phyloP scores from a whole-genome alignment of 257 asterid species.

The Nicotiana obtusifolia region DNA sequence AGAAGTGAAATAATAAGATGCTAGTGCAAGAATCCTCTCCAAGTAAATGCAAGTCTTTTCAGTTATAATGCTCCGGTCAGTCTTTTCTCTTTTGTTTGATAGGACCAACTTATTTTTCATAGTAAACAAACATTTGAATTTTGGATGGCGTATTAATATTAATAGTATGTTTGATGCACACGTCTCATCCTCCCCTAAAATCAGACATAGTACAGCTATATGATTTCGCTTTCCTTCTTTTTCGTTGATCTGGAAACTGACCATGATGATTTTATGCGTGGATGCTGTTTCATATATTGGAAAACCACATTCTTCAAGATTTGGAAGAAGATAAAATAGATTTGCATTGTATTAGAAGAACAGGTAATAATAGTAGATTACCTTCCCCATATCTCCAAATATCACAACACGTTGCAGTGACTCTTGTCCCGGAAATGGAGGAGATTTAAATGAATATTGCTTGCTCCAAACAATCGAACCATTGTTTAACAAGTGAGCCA shows the following conservation, averaged over 20 bases:
- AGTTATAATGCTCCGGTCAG: not conserved
- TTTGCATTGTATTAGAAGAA: not conserved
- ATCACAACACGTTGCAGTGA: constrained; percentile 75
- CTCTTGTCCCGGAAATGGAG: constrained; percentile 85
- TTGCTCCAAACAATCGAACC: constrained; percentile 74
- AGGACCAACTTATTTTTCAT: no score
- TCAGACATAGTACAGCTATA: no score
- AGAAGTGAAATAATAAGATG: not conserved
- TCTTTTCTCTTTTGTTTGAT: no score
- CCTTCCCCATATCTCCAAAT: constrained; percentile 99
- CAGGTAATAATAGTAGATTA: constrained; percentile 1
- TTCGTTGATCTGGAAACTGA: no score
- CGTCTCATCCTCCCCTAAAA: no score
- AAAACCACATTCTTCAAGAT: not conserved
- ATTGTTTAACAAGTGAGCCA: constrained; percentile 59
- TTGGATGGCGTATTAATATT: no score
- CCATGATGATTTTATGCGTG: no score
- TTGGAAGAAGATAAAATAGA: not conserved
- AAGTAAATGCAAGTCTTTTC: not conserved
- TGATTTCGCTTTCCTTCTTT: no score
- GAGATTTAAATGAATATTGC: constrained; percentile 53
- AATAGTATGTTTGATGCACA: no score
- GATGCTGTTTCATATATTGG: no score
- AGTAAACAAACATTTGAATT: no score
- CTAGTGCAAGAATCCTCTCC: not conserved